These are phyloP conservation scores for Skeletonema potamos DNA, from an alignment of 108 stramenopile genomes.

Conservation along the genomic window DNA sequence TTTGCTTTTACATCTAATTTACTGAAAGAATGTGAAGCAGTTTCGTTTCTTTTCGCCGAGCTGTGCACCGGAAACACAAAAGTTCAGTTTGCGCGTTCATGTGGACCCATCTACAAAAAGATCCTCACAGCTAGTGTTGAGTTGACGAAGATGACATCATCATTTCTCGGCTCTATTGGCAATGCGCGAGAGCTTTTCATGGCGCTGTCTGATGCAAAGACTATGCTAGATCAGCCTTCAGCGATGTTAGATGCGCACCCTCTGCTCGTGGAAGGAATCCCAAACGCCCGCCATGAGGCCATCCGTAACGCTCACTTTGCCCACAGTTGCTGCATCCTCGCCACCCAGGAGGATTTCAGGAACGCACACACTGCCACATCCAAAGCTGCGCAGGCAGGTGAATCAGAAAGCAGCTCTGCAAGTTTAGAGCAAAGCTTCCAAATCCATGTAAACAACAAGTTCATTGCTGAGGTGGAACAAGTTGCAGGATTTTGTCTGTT, in stretches of 20 bases:
- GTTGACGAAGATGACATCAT: conserved; percentile 18
- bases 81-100: conserved; percentile 16
- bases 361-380: conserved; percentile 39
- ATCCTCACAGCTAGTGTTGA: conserved; percentile 26
- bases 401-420: neutral
- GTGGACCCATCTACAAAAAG: conserved; percentile 13
- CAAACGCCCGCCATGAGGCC: conserved; percentile 68
- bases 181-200: conserved; percentile 65
- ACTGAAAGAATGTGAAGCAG: conserved; percentile 15
- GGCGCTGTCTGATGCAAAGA: conserved; percentile 43
- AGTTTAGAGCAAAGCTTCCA: conserved; percentile 58
- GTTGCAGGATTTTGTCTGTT: conserved; percentile 49
- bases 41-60: conserved; percentile 28
- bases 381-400: neutral
- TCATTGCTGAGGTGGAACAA: conserved; percentile 51
- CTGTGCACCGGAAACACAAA: conserved; percentile 33
- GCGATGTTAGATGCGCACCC: conserved; percentile 39
- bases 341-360: conserved; percentile 54
- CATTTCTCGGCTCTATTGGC: conserved; percentile 65
- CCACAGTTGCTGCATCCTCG: conserved; percentile 48
- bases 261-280: conserved; percentile 53
- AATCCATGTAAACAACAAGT: conserved; percentile 59
- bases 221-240: conserved; percentile 20
- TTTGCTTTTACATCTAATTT: conserved; percentile 43
- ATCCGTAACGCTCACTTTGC: conserved; percentile 63